Conservation (phyloP, 2,329 filamentous ascomycete species). For the Ophiocordyceps camponoti-leonardi region DNA sequence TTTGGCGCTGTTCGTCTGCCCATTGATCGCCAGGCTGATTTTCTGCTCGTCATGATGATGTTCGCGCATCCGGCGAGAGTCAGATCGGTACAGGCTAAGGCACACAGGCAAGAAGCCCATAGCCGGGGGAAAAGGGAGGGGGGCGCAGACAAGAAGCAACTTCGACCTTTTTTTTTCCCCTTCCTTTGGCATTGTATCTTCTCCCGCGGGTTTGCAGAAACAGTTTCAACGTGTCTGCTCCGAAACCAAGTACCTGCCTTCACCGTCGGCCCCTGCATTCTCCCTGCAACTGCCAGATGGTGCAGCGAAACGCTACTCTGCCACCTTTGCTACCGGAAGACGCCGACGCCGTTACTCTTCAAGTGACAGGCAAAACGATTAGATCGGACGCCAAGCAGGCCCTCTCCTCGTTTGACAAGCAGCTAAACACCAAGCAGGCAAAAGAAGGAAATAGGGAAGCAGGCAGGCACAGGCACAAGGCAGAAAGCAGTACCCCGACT, state of each 20-base stretch:
- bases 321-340: constrained; percentile 1
- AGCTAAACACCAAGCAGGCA: background rate
- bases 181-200: too few relatives aligned
- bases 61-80: background rate
- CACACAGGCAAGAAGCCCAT: background rate
- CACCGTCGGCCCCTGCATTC: constrained; percentile 1
- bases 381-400: constrained; percentile 12
- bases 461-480: background rate
- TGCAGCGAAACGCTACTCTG: background rate
- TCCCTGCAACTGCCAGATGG: background rate
- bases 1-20: background rate
- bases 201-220: background rate
- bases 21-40: background rate
- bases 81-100: background rate
- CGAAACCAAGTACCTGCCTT: constrained; percentile 13
- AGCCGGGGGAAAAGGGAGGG: background rate
- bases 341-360: background rate
- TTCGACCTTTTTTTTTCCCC: background rate
- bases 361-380: background rate
- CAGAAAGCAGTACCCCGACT: too few relatives aligned
- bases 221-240: constrained; percentile 13
- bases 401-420: background rate
- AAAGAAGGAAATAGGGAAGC: background rate
- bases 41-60: background rate
- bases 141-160: background rate